Base-by-base conservation (phyloP, 345 rosid genomes). In the Kernera saxatilis region DNA sequence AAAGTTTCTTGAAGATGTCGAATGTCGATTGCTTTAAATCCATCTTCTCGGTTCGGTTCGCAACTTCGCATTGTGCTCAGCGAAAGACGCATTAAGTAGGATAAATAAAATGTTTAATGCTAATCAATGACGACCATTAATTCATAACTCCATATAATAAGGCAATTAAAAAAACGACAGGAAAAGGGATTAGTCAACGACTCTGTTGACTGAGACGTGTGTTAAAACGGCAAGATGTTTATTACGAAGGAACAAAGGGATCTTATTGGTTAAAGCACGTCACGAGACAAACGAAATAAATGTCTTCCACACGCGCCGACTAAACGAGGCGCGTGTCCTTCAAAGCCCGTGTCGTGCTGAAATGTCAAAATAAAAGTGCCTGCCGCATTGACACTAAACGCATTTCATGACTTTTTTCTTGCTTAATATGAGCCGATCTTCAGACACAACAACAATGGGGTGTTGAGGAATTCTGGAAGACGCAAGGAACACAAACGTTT, bases 201-300 rank as follows among this genome's bases (percentile, higher is more conserved):
- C 13, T 12, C 26, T 7, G 73, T 67, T 74, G 78, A 74, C 69
- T 74, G 14, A 36, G 37, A 56, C 21, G 44, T 13, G 44, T 13
- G 32, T 25, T 15, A 11, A 44, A 62, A 69, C 36, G 75, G 71
- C 67, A 55, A 52, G 49, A 46, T 36, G 70, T 54, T 62, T 33
- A 43, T 29, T 19, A 48, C 59, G 26, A 45, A 2, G 21, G 49
- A 59, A 7, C 59, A 62, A 43, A 59, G 27, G 40, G 32, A 61
- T 81, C 63, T 78, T 68, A 81, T 81, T 81, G 84, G 84, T 33
- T 59, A 41, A 18, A 45, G 75, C 75, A 75, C 82, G 84, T 77
- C 84, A 78, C 70, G 48, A 19, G 72, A 48, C 69, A 64, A 64
- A 64, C 64, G 6, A 52, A 60, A 48, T 53, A 22, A 29, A 21